phyloP scores from a whole-genome alignment of 1,139 yeast species.

The Saccharomyces hybrid region DNA sequence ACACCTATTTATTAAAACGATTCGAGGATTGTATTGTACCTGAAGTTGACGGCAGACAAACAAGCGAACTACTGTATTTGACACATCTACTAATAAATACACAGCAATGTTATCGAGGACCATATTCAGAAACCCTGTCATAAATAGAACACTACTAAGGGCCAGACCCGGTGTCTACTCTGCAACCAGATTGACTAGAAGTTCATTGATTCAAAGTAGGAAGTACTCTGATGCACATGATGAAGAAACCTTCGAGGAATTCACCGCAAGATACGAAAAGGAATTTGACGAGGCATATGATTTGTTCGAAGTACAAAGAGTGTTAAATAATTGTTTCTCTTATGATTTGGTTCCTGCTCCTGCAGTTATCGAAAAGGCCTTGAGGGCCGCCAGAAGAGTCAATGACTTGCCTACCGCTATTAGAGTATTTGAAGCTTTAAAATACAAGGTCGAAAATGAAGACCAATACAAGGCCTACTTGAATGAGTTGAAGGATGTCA shows the following conservation, averaged over 20 bases:
- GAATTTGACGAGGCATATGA: conserved; percentile 98
- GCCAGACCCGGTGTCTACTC: too few relatives aligned
- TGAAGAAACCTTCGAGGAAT: conserved; percentile 92
- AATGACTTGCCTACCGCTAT: conserved; percentile 98
- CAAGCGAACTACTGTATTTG: not conserved
- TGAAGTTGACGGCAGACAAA: not conserved
- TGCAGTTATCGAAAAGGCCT: conserved; percentile 88
- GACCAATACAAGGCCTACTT: conserved; percentile 93
- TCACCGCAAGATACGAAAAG: conserved; percentile 87
- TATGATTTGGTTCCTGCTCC: conserved; percentile 99
- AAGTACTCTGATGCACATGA: conserved; percentile 55
- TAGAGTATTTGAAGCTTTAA: conserved; percentile 90
- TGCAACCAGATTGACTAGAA: too few relatives aligned
- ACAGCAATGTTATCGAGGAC: conserved; percentile 28
- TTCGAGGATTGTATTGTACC: not conserved
- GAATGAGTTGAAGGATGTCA: conserved; percentile 85
- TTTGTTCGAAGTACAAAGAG: conserved; percentile 91
- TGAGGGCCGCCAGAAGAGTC: conserved; percentile 97
- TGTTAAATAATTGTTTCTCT: conserved; percentile 92
- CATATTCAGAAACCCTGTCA: conserved; percentile 22
- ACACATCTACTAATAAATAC: not conserved
- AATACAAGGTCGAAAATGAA: conserved; percentile 89
- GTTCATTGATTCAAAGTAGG: conserved; percentile 35
- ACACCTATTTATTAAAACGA: not conserved
- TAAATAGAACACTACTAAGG: conserved; percentile 19